These are phyloP conservation scores for Eucalyptus sp. DNA, from an alignment of 345 rosid genomes.

Conservation along the genomic window DNA sequence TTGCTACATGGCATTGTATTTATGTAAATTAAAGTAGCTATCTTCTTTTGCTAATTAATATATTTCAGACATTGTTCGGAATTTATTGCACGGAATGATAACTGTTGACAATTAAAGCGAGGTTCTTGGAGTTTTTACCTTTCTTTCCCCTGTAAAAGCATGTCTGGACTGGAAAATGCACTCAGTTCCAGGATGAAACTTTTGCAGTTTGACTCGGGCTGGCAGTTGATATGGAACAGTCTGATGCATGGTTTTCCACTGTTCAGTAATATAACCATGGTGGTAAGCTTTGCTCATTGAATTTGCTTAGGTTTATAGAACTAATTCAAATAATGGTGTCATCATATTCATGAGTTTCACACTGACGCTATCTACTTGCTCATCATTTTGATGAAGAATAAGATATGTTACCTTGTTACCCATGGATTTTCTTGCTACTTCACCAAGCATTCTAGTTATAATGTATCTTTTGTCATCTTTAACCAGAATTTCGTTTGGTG, in stretches of 20 bases:
- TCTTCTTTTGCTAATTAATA: not conserved
- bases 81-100: not conserved
- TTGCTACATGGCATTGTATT: not conserved
- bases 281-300: conserved; percentile 43
- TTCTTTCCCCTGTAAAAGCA: not conserved
- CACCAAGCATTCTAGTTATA: not conserved
- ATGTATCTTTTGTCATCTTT: not conserved
- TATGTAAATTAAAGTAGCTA: not conserved
- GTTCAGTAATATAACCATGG: conserved; percentile 49
- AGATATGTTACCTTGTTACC: not conserved
- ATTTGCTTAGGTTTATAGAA: not conserved
- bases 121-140: not conserved
- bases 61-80: not conserved
- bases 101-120: not conserved
- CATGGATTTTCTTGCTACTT: not conserved
- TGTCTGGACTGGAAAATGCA: not conserved
- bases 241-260: conserved; percentile 67
- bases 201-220: conserved; percentile 54
- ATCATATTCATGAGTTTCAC: not conserved
- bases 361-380: not conserved
- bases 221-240: conserved; percentile 76
- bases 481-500: not conserved
- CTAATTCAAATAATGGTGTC: not conserved
- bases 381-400: not conserved
- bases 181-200: not conserved